Conservation (phyloP, 2,329 filamentous ascomycete species). For the Aspergillus fijiensis region DNA sequence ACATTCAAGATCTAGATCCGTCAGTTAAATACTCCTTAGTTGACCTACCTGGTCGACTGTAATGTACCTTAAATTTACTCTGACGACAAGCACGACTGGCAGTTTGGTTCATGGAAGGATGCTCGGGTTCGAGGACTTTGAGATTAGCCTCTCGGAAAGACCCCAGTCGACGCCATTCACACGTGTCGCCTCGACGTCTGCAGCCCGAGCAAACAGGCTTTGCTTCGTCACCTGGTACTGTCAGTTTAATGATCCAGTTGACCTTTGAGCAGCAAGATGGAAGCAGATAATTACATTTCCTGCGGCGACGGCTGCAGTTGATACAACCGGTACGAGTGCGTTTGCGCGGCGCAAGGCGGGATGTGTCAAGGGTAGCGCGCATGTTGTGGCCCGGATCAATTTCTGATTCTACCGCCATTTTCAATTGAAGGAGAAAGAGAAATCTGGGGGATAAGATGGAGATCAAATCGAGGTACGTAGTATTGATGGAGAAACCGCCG, state of each 20-base stretch:
- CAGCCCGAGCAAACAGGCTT: conserved; percentile 34
- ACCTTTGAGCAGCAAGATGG: background rate
- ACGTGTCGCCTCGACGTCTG: conserved; percentile 29
- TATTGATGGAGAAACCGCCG: background rate
- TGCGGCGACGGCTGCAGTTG: conserved; percentile 33
- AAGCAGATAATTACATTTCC: conserved; percentile 28
- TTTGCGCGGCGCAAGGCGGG: conserved; percentile 17
- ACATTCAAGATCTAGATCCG: conserved; percentile 24
- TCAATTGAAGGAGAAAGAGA: background rate
- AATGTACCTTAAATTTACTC: conserved; percentile 25
- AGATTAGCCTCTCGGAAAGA: conserved; percentile 34
- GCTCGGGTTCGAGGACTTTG: conserved; percentile 27
- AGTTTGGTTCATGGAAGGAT: conserved; percentile 32
- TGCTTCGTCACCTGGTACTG: conserved; percentile 28
- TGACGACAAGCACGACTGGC: conserved; percentile 19
- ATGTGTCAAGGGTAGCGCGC: background rate
- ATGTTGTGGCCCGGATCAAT: background rate
- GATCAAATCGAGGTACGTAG: background rate
- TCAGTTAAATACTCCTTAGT: background rate
- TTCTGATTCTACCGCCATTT: background rate
- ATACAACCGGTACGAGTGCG: conserved; percentile 34
- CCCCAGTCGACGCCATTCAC: conserved; percentile 33
- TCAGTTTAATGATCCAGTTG: background rate
- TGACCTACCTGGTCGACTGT: too few relatives aligned
- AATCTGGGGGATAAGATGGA: conserved; percentile 4